phyloP scores from a whole-genome alignment of 2,329 filamentous ascomycete species.

The Sporothrix curviconia region DNA sequence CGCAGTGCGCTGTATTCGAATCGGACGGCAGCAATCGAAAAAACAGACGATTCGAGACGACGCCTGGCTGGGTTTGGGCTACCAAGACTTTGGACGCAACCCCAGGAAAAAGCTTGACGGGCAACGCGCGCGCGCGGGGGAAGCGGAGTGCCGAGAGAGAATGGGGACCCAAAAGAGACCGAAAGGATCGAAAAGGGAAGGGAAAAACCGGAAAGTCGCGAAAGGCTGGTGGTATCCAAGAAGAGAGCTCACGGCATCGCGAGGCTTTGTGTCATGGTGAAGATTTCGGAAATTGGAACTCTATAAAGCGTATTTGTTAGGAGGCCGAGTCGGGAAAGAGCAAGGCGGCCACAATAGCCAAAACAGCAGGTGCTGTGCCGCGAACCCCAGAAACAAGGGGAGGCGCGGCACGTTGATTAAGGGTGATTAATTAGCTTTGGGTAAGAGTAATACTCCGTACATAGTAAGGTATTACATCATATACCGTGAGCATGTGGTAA shows the following conservation, averaged over 20 bases:
- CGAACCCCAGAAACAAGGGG: constrained; percentile 1
- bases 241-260: background rate
- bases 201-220: background rate
- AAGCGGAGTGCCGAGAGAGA: background rate
- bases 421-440: too few species aligned
- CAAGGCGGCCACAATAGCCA: background rate
- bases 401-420: background rate
- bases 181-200: background rate
- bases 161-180: too few species aligned
- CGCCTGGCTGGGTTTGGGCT: background rate
- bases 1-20: background rate
- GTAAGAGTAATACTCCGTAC: too few species aligned
- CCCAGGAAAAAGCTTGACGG: background rate
- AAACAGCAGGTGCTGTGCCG: background rate
- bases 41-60: background rate
- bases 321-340: background rate
- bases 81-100: background rate
- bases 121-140: background rate
- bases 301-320: too few species aligned
- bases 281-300: too few species aligned
- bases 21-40: background rate
- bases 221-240: too few species aligned
- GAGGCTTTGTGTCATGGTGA: background rate
- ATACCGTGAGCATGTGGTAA: too few species aligned
- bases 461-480: too few species aligned